Evolutionary conservation across 208 protist genomes (phyloP).

Genomic region (Leishmania gerbilli): DNA sequence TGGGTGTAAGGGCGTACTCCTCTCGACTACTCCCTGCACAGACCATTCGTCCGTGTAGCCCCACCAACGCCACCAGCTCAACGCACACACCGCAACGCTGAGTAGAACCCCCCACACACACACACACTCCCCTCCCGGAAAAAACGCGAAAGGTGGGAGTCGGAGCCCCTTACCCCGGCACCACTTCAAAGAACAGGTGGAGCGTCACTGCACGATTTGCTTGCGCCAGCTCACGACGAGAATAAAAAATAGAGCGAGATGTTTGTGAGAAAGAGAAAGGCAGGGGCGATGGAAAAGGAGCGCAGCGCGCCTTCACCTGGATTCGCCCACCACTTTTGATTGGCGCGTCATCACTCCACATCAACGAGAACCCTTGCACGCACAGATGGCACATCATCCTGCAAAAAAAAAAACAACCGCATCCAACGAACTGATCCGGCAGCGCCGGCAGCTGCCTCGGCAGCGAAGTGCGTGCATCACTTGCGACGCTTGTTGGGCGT

Average conservation of each 20-base stretch:
- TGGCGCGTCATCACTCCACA: background rate
- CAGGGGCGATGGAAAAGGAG: background rate
- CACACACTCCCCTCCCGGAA: background rate
- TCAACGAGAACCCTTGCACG: background rate
- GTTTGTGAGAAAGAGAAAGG: background rate
- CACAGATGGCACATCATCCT: background rate
- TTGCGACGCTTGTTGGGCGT: slow-evolving; percentile 26
- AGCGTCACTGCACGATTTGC: background rate
- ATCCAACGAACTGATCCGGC: background rate
- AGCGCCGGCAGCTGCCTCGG: background rate
- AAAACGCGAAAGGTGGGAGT: background rate
- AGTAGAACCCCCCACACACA: background rate
- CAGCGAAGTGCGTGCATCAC: background rate
- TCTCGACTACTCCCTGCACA: background rate
- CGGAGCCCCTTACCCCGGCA: background rate
- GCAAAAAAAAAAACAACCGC: background rate
- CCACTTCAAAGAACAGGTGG: background rate
- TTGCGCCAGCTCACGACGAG: background rate
- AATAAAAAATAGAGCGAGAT: background rate
- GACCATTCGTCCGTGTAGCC: background rate
- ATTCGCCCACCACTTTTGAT: background rate
- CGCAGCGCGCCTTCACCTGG: background rate
- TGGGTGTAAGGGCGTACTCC: no score
- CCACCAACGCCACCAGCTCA: background rate
- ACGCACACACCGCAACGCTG: background rate